These are phyloP conservation scores for Monilinia polystroma DNA, from an alignment of 2,329 filamentous ascomycete genomes.

Conservation along the genomic window DNA sequence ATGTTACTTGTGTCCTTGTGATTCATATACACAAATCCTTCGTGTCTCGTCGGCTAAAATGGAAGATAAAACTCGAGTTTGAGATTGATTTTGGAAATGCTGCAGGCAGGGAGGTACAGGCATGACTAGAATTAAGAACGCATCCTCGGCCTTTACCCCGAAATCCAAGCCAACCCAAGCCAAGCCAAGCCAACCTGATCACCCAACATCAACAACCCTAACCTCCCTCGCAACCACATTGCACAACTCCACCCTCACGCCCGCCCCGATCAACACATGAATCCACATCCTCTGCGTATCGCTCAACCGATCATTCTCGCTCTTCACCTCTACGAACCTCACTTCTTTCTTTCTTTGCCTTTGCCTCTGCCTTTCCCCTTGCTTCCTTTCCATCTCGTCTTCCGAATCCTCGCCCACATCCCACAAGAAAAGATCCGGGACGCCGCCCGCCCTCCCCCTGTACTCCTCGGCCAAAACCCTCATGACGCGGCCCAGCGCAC, in stretches of 20 bases:
- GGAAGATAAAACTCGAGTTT: too few species aligned
- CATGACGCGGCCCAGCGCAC: conserved; percentile 78
- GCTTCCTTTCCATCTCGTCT: background rate
- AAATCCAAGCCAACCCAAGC: background rate
- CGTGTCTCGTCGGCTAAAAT: too few species aligned
- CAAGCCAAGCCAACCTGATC: background rate
- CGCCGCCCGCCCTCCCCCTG: conserved; percentile 76
- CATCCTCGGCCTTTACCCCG: too few species aligned
- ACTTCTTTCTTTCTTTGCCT: conserved; percentile 30
- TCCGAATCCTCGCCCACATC: conserved; percentile 26
- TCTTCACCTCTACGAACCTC: conserved; percentile 39
- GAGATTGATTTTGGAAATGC: too few species aligned
- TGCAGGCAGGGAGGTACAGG: too few species aligned
- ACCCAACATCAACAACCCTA: conserved; percentile 30
- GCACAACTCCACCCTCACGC: conserved; percentile 80
- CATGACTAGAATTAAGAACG: too few species aligned
- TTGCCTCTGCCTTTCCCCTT: background rate
- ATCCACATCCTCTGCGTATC: conserved; percentile 98
- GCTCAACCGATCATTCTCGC: conserved; percentile 85
- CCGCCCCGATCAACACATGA: conserved; percentile 82
- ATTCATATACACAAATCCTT: too few species aligned
- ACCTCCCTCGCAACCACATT: conserved; percentile 49
- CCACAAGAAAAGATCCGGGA: conserved; percentile 94
- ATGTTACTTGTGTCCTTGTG: too few species aligned
- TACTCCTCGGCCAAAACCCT: conserved; percentile 97